Conservation (phyloP, 2,329 filamentous ascomycete genomes). For the Penicillium aurantiogriseum region DNA sequence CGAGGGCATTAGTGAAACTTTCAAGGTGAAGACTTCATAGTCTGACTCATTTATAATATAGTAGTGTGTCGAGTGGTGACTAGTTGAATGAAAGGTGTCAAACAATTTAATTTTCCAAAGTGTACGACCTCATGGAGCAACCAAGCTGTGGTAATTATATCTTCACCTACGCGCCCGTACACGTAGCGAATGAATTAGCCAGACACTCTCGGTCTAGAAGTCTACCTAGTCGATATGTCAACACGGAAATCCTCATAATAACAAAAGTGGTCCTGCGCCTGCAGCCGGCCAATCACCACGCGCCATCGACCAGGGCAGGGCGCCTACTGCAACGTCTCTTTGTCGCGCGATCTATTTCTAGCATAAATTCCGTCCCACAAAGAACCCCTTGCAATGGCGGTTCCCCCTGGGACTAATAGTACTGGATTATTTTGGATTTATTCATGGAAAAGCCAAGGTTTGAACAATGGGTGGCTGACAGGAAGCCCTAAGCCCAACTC, state of each 20-base stretch:
- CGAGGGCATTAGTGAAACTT: constrained; percentile 61
- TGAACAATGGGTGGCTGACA: constrained; percentile 3
- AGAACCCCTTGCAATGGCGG: constrained; percentile 10
- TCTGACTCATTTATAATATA: background rate
- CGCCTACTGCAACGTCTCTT: constrained; percentile 14
- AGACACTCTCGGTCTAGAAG: background rate
- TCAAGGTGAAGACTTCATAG: constrained; percentile 33
- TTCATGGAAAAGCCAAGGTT: background rate
- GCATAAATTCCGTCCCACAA: constrained; percentile 9
- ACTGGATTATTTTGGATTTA: background rate
- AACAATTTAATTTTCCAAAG: background rate
- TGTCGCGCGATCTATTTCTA: constrained; percentile 15
- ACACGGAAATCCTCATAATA: constrained; percentile 2
- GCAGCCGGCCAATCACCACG: constrained; percentile 9
- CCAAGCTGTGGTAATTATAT: background rate
- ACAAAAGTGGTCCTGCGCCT: constrained; percentile 1
- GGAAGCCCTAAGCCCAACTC: constrained; percentile 3
- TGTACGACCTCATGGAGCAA: background rate
- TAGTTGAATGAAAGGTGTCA: background rate
- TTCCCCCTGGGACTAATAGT: background rate
- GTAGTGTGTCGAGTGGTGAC: background rate
- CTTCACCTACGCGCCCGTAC: constrained; percentile 1
- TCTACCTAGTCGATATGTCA: background rate
- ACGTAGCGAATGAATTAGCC: background rate
- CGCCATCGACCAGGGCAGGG: constrained; percentile 3